A percentile compares a stretch with the other conserved stretches of the same genome.
phyloP scores from a whole-genome alignment of 1,284 basidiomycete species.

The Vanrija humicola region DNA sequence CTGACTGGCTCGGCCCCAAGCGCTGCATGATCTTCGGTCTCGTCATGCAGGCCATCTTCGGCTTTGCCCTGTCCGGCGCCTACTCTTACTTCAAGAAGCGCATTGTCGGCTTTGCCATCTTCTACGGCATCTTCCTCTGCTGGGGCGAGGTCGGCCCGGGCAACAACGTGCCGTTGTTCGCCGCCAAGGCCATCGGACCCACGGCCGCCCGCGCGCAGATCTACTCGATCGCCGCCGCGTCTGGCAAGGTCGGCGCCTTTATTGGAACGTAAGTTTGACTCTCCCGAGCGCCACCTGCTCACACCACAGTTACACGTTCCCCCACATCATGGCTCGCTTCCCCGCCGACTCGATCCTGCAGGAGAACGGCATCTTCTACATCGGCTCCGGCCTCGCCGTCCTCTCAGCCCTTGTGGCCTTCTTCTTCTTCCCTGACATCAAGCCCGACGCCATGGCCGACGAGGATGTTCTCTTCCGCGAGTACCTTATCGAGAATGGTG shows the following conservation, averaged over 20 bases:
- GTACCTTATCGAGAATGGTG: constrained; percentile 73
- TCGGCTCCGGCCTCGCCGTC: constrained; percentile 62
- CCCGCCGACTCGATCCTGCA: constrained; percentile 3
- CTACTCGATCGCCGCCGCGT: constrained; percentile 78
- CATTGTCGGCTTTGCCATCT: constrained; percentile 75
- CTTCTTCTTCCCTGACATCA: constrained; percentile 70
- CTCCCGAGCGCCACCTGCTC: no score
- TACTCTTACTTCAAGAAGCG: constrained; percentile 52
- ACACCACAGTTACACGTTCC: constrained; percentile 57
- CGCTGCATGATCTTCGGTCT: constrained; percentile 73
- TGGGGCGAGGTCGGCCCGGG: constrained; percentile 71
- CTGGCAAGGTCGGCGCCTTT: constrained; percentile 78
- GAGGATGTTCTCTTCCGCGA: constrained; percentile 74
- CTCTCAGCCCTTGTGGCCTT: constrained; percentile 72
- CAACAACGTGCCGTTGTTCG: constrained; percentile 74
- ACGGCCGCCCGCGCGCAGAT: constrained; percentile 81
- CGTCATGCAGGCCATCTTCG: constrained; percentile 66
- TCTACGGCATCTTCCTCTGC: constrained; percentile 81
- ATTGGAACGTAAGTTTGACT: constrained; percentile 56
- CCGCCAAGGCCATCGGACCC: constrained; percentile 68
- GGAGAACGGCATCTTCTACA: constrained; percentile 36
- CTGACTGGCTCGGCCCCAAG: constrained; percentile 45
- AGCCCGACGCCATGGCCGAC: constrained; percentile 70
- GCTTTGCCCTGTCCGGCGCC: constrained; percentile 80
- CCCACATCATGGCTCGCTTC: constrained; percentile 52